Evolutionary conservation across 2,329 filamentous ascomycete species (phyloP), one percentile per base, ranked within the genome.

Genomic region (Exophiala sp.): DNA sequence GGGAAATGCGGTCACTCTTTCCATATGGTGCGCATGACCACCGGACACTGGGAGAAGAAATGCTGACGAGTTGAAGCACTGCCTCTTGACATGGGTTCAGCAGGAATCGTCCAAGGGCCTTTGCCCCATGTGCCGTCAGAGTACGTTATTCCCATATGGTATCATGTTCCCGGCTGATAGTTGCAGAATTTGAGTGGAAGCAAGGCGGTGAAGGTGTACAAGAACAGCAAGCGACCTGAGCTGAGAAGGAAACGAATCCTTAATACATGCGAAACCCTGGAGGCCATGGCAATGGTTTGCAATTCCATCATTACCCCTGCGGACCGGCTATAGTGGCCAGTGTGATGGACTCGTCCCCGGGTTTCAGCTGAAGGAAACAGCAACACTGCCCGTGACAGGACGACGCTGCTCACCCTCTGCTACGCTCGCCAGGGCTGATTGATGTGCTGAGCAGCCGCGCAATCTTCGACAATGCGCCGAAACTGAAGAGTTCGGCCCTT

Each of bases 1-100:
- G 94, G 94, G 40, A 95, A 92, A 77, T 99, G 94, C 73, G 92
- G 91, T 4, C 94, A 99, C 71, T 96, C 90, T 60, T 99, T 99
- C 68, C 94, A 99, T 72, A 95, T 96, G 89, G 91, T 95, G 72
- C 35, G 69, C 59, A 63, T 42, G 42, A 50, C 50, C 24, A 32
- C 47, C 41, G 54, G 34, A 53, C 50, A n/a, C 8, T 35, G n/a
- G 44, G 39, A 8, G 14, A 8, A 1, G 18, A 41, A 38, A 24
- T 9, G 12, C 38, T 33, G 18, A 54, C 35, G 33, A 67, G 44
- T 57, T 29, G 5, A 21, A 95, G 91, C 94, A 99, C 73, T 99
- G 94, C 72, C 94, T 99, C 64, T 80, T 88, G 65, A 89, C 91
- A 66, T 99, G 94, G 94, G 90, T 99, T 64, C 89, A 94, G 67